Percentiles rank a stretch among this genome's conserved stretches.
Evolutionary conservation across 2,329 filamentous ascomycete species (phyloP).

Genomic region (Huntiella abstrusa): DNA sequence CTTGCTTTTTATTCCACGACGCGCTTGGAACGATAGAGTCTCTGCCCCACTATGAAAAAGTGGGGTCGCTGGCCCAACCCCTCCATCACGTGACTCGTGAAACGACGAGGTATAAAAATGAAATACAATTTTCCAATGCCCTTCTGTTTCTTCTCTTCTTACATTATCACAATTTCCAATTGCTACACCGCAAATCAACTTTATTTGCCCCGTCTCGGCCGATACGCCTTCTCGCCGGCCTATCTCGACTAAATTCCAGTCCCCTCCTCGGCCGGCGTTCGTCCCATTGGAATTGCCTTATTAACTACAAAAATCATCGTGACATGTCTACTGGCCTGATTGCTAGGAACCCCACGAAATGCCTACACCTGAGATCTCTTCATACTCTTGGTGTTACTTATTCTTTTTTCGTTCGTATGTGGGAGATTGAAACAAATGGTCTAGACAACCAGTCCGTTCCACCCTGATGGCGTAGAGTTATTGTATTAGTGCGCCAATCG

Average conservation of each 20-base stretch:
- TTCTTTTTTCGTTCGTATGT: constrained; percentile 37
- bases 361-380: constrained; percentile 11
- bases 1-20: too few relatives aligned
- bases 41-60: too few relatives aligned
- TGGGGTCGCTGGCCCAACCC: too few relatives aligned
- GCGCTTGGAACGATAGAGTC: too few relatives aligned
- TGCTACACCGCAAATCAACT: too few relatives aligned
- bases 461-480: constrained; percentile 39
- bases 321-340: background rate
- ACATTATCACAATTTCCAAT: background rate
- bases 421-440: constrained; percentile 39
- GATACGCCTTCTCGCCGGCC: too few relatives aligned
- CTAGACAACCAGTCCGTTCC: constrained; percentile 51
- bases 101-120: background rate
- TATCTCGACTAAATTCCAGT: too few relatives aligned
- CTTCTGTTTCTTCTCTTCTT: background rate
- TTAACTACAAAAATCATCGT: too few relatives aligned
- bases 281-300: too few relatives aligned
- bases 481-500: constrained; percentile 29
- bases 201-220: too few relatives aligned
- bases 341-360: constrained; percentile 4
- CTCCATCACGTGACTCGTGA: background rate
- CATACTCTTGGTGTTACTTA: constrained; percentile 26
- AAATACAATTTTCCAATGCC: background rate
- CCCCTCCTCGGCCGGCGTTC: too few relatives aligned